Percentiles rank a stretch among this genome's conserved stretches.
Evolutionary conservation across 805 yeast species (phyloP).

Genomic region (Saccharomycopsis schoenii): DNA sequence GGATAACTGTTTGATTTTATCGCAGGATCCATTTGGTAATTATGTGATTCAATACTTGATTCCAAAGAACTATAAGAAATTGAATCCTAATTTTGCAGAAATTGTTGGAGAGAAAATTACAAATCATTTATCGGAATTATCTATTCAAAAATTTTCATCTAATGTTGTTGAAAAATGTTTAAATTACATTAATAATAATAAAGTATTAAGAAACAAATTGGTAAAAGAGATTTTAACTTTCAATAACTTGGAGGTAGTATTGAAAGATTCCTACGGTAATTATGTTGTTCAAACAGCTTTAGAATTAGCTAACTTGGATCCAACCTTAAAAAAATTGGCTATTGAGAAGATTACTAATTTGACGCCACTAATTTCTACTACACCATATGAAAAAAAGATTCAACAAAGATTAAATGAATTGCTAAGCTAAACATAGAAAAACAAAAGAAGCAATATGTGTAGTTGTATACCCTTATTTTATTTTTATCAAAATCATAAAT

Average conservation of each 20-base stretch:
- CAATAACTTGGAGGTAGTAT: constrained; percentile 45
- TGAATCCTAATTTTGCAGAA: constrained; percentile 24
- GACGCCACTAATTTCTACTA: constrained; percentile 45
- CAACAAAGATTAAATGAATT: constrained; percentile 38
- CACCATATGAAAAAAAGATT: constrained; percentile 57
- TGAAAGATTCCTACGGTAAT: constrained; percentile 89
- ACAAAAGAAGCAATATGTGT: not conserved
- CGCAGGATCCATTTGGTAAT: constrained; percentile 78
- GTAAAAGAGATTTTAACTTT: constrained; percentile 47
- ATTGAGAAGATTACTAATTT: constrained; percentile 28
- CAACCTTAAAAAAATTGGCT: constrained; percentile 22
- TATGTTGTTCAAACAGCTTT: constrained; percentile 77
- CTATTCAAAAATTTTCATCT: constrained; percentile 87
- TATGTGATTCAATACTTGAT: constrained; percentile 72
- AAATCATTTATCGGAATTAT: constrained; percentile 34
- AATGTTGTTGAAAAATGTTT: constrained; percentile 91
- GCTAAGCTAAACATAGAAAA: not conserved
- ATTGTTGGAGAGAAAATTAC: constrained; percentile 21
- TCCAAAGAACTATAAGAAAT: constrained; percentile 37
- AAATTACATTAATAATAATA: constrained; percentile 29
- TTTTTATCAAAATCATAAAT: not conserved
- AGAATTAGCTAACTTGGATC: constrained; percentile 20
- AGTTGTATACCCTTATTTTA: too few relatives aligned
- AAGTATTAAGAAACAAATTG: constrained; percentile 33
- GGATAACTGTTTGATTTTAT: constrained; percentile 43